Conservation (phyloP, 805 yeast genomes). For the Wickerhamiella kurtzmanii region DNA sequence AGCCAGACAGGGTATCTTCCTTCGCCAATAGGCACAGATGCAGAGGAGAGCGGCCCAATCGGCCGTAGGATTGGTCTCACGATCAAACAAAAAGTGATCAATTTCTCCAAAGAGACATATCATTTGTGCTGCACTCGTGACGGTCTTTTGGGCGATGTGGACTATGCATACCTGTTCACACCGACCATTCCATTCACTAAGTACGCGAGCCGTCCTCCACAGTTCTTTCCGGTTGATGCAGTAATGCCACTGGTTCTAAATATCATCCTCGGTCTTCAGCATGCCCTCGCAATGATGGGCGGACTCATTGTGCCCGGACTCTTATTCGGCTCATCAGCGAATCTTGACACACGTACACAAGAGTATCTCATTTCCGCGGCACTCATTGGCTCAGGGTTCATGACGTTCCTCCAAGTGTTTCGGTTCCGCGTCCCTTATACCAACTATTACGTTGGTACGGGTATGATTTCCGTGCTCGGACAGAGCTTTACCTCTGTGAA, state of each 20-base stretch:
- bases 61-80: background rate
- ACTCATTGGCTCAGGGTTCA: slow-evolving; percentile 54
- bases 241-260: slow-evolving; percentile 76
- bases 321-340: slow-evolving; percentile 50
- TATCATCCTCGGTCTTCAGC: slow-evolving; percentile 70
- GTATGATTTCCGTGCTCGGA: slow-evolving; percentile 79
- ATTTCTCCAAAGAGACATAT: slow-evolving; percentile 2
- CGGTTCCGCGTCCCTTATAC: slow-evolving; percentile 66
- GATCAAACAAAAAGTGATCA: background rate
- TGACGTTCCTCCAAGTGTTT: slow-evolving; percentile 65
- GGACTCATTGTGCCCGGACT: slow-evolving; percentile 81
- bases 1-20: background rate
- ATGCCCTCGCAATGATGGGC: slow-evolving; percentile 79
- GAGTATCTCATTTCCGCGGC: slow-evolving; percentile 63
- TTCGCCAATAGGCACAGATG: background rate
- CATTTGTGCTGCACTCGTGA: slow-evolving; percentile 49
- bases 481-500: slow-evolving; percentile 82
- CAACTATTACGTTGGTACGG: slow-evolving; percentile 72
- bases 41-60: slow-evolving; percentile 1
- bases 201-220: slow-evolving; percentile 45
- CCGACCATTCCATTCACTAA: slow-evolving; percentile 62
- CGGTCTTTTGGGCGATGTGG: slow-evolving; percentile 78
- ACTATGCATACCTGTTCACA: slow-evolving; percentile 64
- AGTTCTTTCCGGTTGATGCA: slow-evolving; percentile 62
- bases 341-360: slow-evolving; percentile 35